These are phyloP conservation scores for Ilex paraguariensis DNA, from an alignment of 305 asterid genomes.

Conservation along the genomic window DNA sequence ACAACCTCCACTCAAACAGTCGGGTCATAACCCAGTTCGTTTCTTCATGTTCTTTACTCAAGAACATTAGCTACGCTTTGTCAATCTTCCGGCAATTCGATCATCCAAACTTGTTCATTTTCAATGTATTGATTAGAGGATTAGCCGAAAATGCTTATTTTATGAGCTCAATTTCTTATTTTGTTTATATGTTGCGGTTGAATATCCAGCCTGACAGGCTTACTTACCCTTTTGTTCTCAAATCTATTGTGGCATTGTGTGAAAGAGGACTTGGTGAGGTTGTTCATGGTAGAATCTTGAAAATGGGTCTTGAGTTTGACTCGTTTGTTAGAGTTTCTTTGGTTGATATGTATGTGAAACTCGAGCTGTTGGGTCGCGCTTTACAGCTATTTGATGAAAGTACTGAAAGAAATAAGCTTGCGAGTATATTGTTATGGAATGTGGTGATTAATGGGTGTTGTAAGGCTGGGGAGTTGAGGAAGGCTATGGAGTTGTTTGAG, in stretches of 20 bases:
- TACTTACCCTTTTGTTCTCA: conserved; percentile 38
- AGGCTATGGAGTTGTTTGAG: conserved; percentile 36
- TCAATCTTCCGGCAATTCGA: conserved; percentile 15
- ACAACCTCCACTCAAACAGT: conserved; percentile 6
- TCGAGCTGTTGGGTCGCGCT: conserved; percentile 18
- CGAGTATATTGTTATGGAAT: conserved; percentile 19
- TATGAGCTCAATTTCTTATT: conserved; percentile 12
- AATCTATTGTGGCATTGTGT: conserved; percentile 21
- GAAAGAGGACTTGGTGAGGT: conserved; percentile 16
- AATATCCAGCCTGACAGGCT: conserved; percentile 26
- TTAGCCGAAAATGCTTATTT: conserved; percentile 22
- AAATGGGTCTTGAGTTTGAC: conserved; percentile 35
- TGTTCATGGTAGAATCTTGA: conserved; percentile 22
- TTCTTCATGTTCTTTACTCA: conserved; percentile 21
- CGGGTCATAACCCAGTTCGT: conserved; percentile 32
- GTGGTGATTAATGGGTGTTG: conserved; percentile 35
- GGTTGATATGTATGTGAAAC: conserved; percentile 1
- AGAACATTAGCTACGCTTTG: conserved; percentile 19
- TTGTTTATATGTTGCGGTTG: conserved; percentile 21
- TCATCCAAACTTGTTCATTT: conserved; percentile 22
- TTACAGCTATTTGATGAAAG: conserved; percentile 41
- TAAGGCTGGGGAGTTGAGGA: conserved; percentile 29
- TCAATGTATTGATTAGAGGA: conserved; percentile 34
- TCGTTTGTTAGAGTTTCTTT: neutral
- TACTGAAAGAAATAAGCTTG: conserved; percentile 25